These are phyloP conservation scores for Acanthochlamys bracteata DNA, from an alignment of 106 monocot species.

Conservation along the genomic window DNA sequence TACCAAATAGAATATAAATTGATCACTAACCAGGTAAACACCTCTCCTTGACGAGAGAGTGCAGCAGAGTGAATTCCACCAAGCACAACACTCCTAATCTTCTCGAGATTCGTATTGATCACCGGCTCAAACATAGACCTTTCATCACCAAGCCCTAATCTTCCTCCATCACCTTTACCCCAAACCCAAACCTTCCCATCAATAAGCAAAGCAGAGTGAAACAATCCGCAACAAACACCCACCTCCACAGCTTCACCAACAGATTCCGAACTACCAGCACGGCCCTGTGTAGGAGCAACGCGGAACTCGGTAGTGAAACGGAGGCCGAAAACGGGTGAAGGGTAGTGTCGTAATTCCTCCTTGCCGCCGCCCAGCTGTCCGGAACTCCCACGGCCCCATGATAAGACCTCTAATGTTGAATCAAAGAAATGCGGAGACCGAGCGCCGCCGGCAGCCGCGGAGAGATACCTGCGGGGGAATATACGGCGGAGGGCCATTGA, in stretches of 20 bases:
- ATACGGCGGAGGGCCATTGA: not conserved
- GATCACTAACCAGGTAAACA: constrained; percentile 70
- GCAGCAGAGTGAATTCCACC: constrained; percentile 85
- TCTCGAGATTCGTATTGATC: constrained; percentile 46
- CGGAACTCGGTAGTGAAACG: constrained; percentile 36
- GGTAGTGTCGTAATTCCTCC: constrained; percentile 84
- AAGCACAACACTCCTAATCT: constrained; percentile 42
- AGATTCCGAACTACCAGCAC: constrained; percentile 9
- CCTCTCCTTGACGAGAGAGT: constrained; percentile 50
- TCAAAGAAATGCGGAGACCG: not conserved
- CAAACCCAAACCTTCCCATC: constrained; percentile 71
- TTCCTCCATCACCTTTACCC: constrained; percentile 96
- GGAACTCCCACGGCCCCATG: constrained; percentile 88
- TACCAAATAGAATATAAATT: not conserved
- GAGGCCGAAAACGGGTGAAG: constrained; percentile 56
- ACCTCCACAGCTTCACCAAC: constrained; percentile 21
- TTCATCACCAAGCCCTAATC: constrained; percentile 87
- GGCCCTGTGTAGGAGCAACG: constrained; percentile 44
- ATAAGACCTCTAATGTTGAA: constrained; percentile 47
- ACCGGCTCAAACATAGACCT: constrained; percentile 40
- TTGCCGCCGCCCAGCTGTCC: constrained; percentile 86
- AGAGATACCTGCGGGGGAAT: constrained; percentile 15
- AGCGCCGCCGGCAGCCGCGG: constrained; percentile 8
- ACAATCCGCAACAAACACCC: constrained; percentile 75
- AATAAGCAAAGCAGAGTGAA: constrained; percentile 79